Conservation (phyloP, 176 grass and related monocot species). For the Elymus sibiricus region DNA sequence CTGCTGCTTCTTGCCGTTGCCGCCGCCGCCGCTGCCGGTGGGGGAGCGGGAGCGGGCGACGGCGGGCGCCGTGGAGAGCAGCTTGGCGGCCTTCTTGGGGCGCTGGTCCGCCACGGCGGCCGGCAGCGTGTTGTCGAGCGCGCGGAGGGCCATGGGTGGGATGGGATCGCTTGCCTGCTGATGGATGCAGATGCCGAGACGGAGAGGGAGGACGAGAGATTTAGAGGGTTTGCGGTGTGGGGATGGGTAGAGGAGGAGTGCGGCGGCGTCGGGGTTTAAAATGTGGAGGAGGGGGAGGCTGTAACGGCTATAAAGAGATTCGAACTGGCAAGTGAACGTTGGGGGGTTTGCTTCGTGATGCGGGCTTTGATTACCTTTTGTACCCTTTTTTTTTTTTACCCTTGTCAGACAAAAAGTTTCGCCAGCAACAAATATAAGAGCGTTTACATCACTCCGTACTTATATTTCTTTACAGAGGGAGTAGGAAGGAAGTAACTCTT, state of each 20-base stretch:
- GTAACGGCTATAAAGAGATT: conserved; percentile 48
- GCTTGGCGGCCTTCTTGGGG: conserved; percentile 77
- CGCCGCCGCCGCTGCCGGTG: background rate
- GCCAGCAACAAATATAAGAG: too few relatives aligned
- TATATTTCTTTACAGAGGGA: too few relatives aligned
- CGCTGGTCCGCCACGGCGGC: conserved; percentile 46
- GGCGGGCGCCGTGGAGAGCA: background rate
- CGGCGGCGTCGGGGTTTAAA: too few relatives aligned
- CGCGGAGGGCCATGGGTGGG: conserved; percentile 63
- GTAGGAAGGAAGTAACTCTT: too few relatives aligned
- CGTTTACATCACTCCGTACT: too few relatives aligned
- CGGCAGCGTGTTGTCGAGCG: conserved; percentile 81
- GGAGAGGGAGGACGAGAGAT: background rate
- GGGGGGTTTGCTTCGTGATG: background rate
- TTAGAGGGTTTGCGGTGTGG: too few relatives aligned
- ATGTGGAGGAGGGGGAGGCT: background rate
- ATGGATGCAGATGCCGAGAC: background rate
- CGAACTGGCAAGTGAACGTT: conserved; percentile 36
- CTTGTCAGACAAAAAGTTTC: background rate
- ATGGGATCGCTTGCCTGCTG: background rate
- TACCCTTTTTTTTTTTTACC: conserved; percentile 22
- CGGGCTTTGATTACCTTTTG: background rate
- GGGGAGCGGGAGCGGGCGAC: background rate
- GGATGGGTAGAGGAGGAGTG: too few relatives aligned
- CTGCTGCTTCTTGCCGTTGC: background rate